Base-by-base conservation (phyloP, 495 filamentous ascomycete genomes). In the Talaromyces liani region DNA sequence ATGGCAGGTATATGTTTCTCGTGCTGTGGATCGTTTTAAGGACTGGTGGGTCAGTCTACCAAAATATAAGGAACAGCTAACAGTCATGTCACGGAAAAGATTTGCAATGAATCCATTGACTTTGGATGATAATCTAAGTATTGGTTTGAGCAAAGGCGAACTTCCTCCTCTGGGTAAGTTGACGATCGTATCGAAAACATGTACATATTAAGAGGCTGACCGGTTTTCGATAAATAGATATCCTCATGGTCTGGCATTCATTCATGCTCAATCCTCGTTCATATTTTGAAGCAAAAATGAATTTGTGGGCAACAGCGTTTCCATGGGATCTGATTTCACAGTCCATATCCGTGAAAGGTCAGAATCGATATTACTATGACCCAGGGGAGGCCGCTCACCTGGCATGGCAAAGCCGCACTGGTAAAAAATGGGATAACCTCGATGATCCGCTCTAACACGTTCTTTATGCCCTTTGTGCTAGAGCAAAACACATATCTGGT, bases 231-330 rank as follows among this genome's bases (percentile, higher is more conserved):
- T 24, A 24, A 14, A 29, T 68, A 87, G 91, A 96, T 70, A 85
- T 96, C 1, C 73, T 96, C 45, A 91, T 96, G 90, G 90, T 95
- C 1, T 94, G 89, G 91, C 92, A 96, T 73, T 77, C 89, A 0
- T 90, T 91, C 67, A 87, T 92, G 86, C 82, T 96, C 3, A 95
- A 93, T 65, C 92, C 92, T 3, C 78, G 88, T 27, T 76, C 78
- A 53, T 96, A 87, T 69, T 81, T 91, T 1, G 91, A 96, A 68
- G 85, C 83, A 0, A 74, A 86, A 33, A 77, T 82, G 63, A 69
- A 74, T 5, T 73, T 92, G 25, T 92, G 89, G 85, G 73, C 68
- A 3, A 80, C 82, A 1, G 85, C 85, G 2, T 82, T 96, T 62
- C 92, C 91, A 1, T 96, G 91, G 91, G 66, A 80, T 14, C 68